phyloP scores from a whole-genome alignment of 2,329 filamentous ascomycete species.

The Colletotrichum kahawae region DNA sequence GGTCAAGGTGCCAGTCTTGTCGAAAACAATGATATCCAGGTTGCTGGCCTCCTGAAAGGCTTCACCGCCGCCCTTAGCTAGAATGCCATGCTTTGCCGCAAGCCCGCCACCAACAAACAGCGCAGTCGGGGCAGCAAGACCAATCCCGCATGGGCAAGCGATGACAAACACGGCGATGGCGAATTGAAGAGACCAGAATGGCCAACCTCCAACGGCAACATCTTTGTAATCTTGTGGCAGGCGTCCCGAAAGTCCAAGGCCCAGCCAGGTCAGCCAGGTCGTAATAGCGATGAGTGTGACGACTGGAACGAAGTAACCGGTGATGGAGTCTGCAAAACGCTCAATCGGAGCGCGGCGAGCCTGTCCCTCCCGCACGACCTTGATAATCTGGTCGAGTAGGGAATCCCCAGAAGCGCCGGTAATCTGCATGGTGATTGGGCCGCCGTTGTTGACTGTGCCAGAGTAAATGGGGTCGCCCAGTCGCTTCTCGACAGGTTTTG shows the following conservation, averaged over 20 bases:
- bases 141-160: slow-evolving; percentile 86
- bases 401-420: slow-evolving; percentile 72
- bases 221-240: slow-evolving; percentile 64
- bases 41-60: slow-evolving; percentile 85
- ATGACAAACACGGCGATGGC: slow-evolving; percentile 88
- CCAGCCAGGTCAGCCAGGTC: slow-evolving; percentile 76
- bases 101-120: slow-evolving; percentile 83
- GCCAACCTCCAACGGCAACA: slow-evolving; percentile 63
- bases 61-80: slow-evolving; percentile 84
- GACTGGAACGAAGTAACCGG: slow-evolving; percentile 77
- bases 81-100: slow-evolving; percentile 78
- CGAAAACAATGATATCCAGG: slow-evolving; percentile 81
- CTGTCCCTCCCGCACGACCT: slow-evolving; percentile 78
- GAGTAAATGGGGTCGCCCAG: slow-evolving; percentile 70
- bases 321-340: slow-evolving; percentile 73
- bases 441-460: slow-evolving; percentile 75
- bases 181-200: slow-evolving; percentile 78
- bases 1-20: slow-evolving; percentile 87
- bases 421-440: slow-evolving; percentile 67
- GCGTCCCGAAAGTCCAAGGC: slow-evolving; percentile 61
- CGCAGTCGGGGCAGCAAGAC: slow-evolving; percentile 82
- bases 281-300: slow-evolving; percentile 71
- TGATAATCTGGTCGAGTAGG: slow-evolving; percentile 81
- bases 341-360: slow-evolving; percentile 78
- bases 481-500: slow-evolving; percentile 67